phyloP scores from a whole-genome alignment of 1,284 basidiomycete genomes.

The Entoloma clypeatum region DNA sequence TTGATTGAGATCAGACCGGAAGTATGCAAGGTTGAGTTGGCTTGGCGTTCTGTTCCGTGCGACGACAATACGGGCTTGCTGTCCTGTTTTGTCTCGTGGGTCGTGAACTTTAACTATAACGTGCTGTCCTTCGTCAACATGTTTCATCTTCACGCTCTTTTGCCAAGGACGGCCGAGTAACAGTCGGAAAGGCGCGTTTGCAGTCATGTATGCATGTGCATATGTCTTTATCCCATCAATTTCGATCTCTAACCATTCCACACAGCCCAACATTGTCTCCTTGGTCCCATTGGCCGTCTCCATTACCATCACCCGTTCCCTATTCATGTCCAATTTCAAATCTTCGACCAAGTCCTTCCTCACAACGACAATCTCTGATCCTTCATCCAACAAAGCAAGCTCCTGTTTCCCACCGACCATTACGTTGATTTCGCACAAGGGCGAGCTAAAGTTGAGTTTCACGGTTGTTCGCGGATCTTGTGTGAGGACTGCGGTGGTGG shows the following conservation, averaged over 20 bases:
- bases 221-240: slow-evolving; percentile 17
- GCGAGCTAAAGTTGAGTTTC: neutral
- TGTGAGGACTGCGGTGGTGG: too few species aligned
- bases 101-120: slow-evolving; percentile 11
- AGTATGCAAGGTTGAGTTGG: neutral
- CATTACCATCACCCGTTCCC: too few species aligned
- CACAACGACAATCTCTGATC: too few species aligned
- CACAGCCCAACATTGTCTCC: too few species aligned
- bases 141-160: slow-evolving; percentile 11
- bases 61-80: neutral
- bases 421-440: neutral
- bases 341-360: too few species aligned
- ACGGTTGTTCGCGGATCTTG: too few species aligned
- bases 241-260: slow-evolving; percentile 15
- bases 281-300: too few species aligned
- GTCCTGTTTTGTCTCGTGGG: too few species aligned
- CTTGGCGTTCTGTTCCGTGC: neutral
- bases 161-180: slow-evolving; percentile 20
- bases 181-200: slow-evolving; percentile 16
- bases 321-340: too few species aligned
- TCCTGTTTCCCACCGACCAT: neutral
- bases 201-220: slow-evolving; percentile 21
- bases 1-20: slow-evolving; percentile 1
- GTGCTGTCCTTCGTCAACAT: neutral
- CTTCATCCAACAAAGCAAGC: slow-evolving; percentile 3